Evolutionary conservation across 208 protist species (phyloP), one percentile per base, ranked within the genome.

Genomic region (Lotmaria passim): DNA sequence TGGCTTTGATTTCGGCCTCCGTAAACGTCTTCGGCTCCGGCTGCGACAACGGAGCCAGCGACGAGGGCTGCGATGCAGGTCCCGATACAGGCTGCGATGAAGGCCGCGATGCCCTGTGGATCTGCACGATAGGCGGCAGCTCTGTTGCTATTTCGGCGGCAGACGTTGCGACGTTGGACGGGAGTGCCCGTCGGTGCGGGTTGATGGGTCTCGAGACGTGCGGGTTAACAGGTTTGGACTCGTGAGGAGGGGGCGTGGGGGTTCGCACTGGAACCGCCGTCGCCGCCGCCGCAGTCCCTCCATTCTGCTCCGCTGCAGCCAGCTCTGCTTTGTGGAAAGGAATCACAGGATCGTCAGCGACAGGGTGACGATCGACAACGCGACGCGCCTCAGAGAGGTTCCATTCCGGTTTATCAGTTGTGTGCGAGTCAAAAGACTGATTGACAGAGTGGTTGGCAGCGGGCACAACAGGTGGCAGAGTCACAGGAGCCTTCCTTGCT

Each of bases 21-120:
- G 62, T 77, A 48, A 71, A 77, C 5, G 31, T 34, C 38, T 67
- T 77, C n/a, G 33, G 1, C 33, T 44, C 14, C 6, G 30, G 11
- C 3, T 2, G 26, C 48, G 33, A 19, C 43, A 36, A 3, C 2
- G 41, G 39, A 24, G 57, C 2, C 8, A 2, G 39, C 1, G 5
- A 11, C 57, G 24, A 7, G 1, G 44, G 43, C 38, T 34, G 10
- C 14, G 39, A 5, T 3, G n/a, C n/a, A n/a, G n/a, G n/a, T n/a
- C n/a, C n/a, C n/a, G n/a, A n/a, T n/a, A n/a, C n/a, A n/a, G 39
- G n/a, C 33, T 52, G 10, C 5, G 21, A 8, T 6, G 33, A 64
- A 10, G 33, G 0, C 31, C 30, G 47, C 0, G 33, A 23, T 7
- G 56, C 58, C 5, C 30, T 19, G 43, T 51, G 58, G 8, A 41